Evolutionary conservation across 2,329 filamentous ascomycete species (phyloP), one percentile per base, ranked within the genome.

Genomic region (Cladosporium sphaerospermum): DNA sequence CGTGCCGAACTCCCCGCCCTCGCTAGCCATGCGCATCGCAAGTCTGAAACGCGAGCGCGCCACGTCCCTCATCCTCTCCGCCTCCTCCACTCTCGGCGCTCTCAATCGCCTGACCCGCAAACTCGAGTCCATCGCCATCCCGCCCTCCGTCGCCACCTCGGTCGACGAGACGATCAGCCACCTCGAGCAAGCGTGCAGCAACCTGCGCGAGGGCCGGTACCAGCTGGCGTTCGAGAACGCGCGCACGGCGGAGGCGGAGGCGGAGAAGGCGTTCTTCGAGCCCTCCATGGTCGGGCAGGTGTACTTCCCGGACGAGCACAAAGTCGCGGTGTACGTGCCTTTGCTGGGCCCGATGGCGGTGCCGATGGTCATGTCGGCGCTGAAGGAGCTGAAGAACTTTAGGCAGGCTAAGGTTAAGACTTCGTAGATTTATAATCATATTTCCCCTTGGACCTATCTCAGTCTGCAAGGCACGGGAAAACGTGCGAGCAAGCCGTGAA

Each of bases 281-380:
- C 95, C 95, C 72, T 95, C 88, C 65, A 99, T 99, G 93, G 93
- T 99, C 10, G 93, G 91, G 0, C 93, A 97, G 73, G 85, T 97
- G 2, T 99, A 97, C 70, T 99, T 99, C 69, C 93, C 93, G 0
- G 93, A 99, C 65, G 93, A 99, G 73, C 93, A 99, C 70, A 99
- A 97, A 71, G 82, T 99, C 19, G 93, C 93, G 0, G 93, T 99
- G 1, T 99, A 99, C 68, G 72, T 99, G 62, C 93, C 93, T 1
- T 73, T 99, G 9, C 73, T 99, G 39, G 93, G 93, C 0, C 93
- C 93, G 0, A 84, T 97, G 39, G 90, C 88, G 4, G 92, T 97
- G 10, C 93, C 93, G 36, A 73, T 99, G 46, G 69, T 96, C 6
- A 88, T 96, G 80, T 86, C 87, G 3, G 74, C 89, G 28, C 61